Percentiles rank a stretch among this genome's conserved stretches.
Evolutionary conservation across 2,329 filamentous ascomycete species (phyloP).

Genomic region (Pestalotiopsis sp.): DNA sequence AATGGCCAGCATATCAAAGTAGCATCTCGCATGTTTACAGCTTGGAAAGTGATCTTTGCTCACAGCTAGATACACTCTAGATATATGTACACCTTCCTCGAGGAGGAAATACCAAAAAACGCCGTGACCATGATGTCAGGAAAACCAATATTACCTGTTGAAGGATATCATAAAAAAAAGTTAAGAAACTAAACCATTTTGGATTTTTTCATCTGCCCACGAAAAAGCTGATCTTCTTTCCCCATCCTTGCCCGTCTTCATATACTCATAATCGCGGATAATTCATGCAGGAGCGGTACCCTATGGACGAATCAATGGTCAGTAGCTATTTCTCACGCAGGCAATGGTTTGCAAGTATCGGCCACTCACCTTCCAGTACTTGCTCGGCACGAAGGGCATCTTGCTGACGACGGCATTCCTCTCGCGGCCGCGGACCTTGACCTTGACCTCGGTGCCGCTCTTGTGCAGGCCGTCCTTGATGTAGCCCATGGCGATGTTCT

Average conservation of each 20-base stretch:
- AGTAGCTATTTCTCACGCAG: background rate
- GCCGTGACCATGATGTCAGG: background rate
- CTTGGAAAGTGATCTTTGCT: background rate
- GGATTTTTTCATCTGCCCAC: background rate
- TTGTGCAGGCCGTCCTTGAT: constrained; percentile 81
- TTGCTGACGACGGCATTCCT: constrained; percentile 76
- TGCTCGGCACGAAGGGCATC: constrained; percentile 85
- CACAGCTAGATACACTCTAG: background rate
- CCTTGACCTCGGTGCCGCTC: constrained; percentile 76
- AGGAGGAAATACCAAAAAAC: background rate
- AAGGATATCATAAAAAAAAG: constrained; percentile 5
- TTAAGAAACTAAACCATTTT: background rate
- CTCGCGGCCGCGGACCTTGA: constrained; percentile 75
- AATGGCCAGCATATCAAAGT: too few species aligned
- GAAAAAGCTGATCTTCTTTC: constrained; percentile 17
- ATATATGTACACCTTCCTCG: background rate
- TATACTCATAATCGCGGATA: background rate
- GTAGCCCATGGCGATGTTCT: constrained; percentile 97
- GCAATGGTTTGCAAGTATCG: background rate
- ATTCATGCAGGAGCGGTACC: background rate
- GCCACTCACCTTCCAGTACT: constrained; percentile 64
- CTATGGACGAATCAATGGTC: background rate
- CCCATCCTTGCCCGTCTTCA: background rate
- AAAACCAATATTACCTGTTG: background rate
- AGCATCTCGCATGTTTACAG: background rate